Conservation (phyloP, 2,329 filamentous ascomycete species). For the Penicillium sp. region DNA sequence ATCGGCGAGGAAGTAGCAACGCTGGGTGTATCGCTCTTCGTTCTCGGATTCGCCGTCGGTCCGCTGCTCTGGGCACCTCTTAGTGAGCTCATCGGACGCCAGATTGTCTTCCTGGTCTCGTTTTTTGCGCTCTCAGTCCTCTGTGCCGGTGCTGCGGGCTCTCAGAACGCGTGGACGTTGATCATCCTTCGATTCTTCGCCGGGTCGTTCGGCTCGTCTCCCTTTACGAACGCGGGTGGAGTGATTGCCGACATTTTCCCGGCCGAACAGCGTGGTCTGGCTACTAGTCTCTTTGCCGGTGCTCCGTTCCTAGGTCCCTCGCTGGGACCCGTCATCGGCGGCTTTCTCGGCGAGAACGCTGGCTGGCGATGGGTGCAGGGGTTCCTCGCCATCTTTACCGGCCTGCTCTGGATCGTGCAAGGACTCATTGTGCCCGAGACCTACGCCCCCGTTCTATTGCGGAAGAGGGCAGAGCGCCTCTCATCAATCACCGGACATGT, state of each 20-base stretch:
- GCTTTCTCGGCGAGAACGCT: conserved; percentile 47
- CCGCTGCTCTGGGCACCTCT: conserved; percentile 38
- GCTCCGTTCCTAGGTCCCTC: conserved; percentile 46
- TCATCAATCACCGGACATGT: conserved; percentile 46
- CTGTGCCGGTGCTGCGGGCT: conserved; percentile 56
- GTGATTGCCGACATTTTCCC: conserved; percentile 49
- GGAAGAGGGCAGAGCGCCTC: conserved; percentile 43
- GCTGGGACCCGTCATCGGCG: conserved; percentile 37
- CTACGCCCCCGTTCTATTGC: conserved; percentile 49
- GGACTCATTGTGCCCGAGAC: conserved; percentile 46
- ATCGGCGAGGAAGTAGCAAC: conserved; percentile 30
- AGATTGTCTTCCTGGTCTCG: conserved; percentile 58
- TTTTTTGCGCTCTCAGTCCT: conserved; percentile 57
- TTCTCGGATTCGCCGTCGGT: conserved; percentile 42
- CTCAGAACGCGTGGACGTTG: conserved; percentile 55
- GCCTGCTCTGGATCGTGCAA: conserved; percentile 44
- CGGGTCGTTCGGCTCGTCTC: conserved; percentile 44
- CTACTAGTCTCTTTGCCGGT: conserved; percentile 43
- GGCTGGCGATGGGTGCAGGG: conserved; percentile 49
- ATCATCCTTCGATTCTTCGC: conserved; percentile 59
- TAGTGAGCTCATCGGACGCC: conserved; percentile 36
- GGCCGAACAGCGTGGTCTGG: conserved; percentile 41
- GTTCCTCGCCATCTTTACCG: conserved; percentile 45
- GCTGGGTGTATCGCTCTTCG: conserved; percentile 40
- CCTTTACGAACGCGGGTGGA: conserved; percentile 48